These are phyloP conservation scores for Austroboletus festivus DNA, from an alignment of 768 basidiomycete genomes.

Conservation along the genomic window DNA sequence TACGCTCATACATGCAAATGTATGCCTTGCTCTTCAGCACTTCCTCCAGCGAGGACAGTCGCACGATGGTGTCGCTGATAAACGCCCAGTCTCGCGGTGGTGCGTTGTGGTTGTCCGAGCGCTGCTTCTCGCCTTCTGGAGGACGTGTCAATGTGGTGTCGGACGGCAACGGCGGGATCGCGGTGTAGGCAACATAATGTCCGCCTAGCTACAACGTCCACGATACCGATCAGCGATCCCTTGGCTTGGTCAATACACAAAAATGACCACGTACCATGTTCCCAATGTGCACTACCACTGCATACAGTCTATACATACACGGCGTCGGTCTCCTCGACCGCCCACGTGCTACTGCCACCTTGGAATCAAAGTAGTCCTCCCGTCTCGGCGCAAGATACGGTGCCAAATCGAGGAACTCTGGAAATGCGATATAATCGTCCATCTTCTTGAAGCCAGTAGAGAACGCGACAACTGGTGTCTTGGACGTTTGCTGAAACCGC, in stretches of 20 bases:
- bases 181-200: slow-evolving; percentile 85
- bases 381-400: slow-evolving; percentile 84
- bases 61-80: slow-evolving; percentile 87
- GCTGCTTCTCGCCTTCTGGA: slow-evolving; percentile 9
- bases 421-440: slow-evolving; percentile 90
- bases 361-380: slow-evolving; percentile 62
- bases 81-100: slow-evolving; percentile 75
- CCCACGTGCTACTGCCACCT: slow-evolving; percentile 20
- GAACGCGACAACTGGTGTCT: slow-evolving; percentile 58
- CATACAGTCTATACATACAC: slow-evolving; percentile 70
- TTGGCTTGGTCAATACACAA: neutral
- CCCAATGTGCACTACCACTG: slow-evolving; percentile 83
- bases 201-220: slow-evolving; percentile 69
- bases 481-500: slow-evolving; percentile 84
- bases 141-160: neutral
- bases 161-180: slow-evolving; percentile 47
- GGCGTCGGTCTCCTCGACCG: slow-evolving; percentile 28
- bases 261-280: slow-evolving; percentile 61
- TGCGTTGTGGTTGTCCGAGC: neutral
- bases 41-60: slow-evolving; percentile 77
- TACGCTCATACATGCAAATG: slow-evolving; percentile 87
- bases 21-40: slow-evolving; percentile 91
- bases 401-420: slow-evolving; percentile 77
- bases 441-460: slow-evolving; percentile 81
- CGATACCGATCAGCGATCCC: too few relatives aligned